Evolutionary conservation across 1,284 basidiomycete genomes (phyloP), one percentile per base, ranked within the genome.

Genomic region (Cryptococcus sp.): DNA sequence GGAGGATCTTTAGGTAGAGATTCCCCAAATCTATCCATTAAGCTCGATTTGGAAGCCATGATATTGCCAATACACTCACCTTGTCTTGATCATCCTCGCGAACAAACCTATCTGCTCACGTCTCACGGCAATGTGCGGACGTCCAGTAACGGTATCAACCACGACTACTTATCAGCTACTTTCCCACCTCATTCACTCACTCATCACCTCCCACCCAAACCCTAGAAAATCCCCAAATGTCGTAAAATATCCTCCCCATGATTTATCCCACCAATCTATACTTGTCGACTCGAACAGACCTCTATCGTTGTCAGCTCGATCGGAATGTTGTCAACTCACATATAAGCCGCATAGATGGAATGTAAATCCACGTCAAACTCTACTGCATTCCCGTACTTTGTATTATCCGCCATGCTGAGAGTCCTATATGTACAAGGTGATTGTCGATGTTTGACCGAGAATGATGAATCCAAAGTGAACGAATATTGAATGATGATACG

Each of bases 341-440:
- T 85, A 72, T 89, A 91, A 10, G 86, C 88, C 10, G 88, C 85
- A 70, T 90, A 91, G 14, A 90, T 83, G 45, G 89, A 90, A 65
- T 92, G 89, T 11, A 92, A 80, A 72, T 91, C 89, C 65, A 85
- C 87, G 64, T 89, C 84, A 84, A 88, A 91, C 34, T 87, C 88
- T 60, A 80, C 80, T 5, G 88, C 86, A 64, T 89, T 86, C 31
- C 89, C 89, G 35, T 73, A 75, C 55, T 67, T 73, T 11, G 68
- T 66, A 31, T 56, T 56, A 58, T 74, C 72, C 37, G 61, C 64
- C 66, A 69, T 71, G 52, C 46, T 50, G 38, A 42, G 23, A 23
- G 23, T 23, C 23, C 23, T 23, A 23, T 23, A 23, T 23, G 23
- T 23, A 23, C 23, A 23, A 23, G 23, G 23, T 23, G 23, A 23